Evolutionary conservation across 805 yeast species (phyloP), one percentile per base, ranked within the genome.

Genomic region (Candida nanaspora): DNA sequence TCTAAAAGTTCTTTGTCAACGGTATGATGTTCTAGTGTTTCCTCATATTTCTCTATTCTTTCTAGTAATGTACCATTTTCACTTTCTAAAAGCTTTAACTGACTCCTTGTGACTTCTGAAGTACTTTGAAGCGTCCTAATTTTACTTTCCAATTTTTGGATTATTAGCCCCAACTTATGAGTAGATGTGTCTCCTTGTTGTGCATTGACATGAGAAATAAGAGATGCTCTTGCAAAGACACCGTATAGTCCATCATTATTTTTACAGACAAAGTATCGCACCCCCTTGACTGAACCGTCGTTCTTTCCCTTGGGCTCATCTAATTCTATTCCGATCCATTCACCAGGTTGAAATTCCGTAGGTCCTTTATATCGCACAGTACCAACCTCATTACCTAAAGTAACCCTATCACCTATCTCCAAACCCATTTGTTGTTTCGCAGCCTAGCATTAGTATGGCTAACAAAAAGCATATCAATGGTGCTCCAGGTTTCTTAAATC

Each of bases 271-370:
- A 76, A 76, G 53, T 76, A 76, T 40, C 55, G 38, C 3, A 59
- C 51, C 1, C 71, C 76, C 16, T 64, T 55, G 0, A 76, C 67
- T 0, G 70, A 52, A 1, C 81, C 81, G 43, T 74, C 61, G 40
- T 76, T 76, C 46, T 68, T 70, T 1, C 80, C 80, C 1, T 29
- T 43, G 0, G 68, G 58, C 1, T 42, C 41, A 11, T 62, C 65
- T 19, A 76, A 51, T 37, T 72, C 75, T 3, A 75, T 50, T 1
- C 80, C 81, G 4, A 70, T 55, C 80, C 81, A 74, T n/a, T 44
- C 49, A 0, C 86, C 87, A 0, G 69, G 60, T 3, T 84, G 78
- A 62, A 82, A 82, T 36, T 71, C 46, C 0, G 86, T 76, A 13
- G 48, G 40, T 0, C 87, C 87, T 2, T 70, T 43, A 51, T 57